Evolutionary conservation across 345 rosid genomes (phyloP), one percentile per base, ranked within the genome.

Genomic region (Lepidium africanum): DNA sequence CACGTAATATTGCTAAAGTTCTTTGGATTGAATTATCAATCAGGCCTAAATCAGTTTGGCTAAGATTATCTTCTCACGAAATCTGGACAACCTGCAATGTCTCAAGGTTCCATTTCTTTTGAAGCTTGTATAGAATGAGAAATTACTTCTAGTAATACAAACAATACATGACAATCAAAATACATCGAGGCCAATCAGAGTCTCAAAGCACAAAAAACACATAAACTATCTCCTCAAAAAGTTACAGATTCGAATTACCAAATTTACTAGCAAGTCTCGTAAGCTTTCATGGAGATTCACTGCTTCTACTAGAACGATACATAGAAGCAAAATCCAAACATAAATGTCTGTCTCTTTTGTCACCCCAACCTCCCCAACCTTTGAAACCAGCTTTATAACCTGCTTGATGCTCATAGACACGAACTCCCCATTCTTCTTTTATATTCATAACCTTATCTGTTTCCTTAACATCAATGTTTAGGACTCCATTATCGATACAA

Each of bases 341-440:
- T 78, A 94, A 72, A 33, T 36, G 84, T n/a, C 75, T 77, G 66
- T 94, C 99, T 71, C 99, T 87, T 19, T 82, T 79, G 52, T 94
- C 99, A 0, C 97, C 97, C 99, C 99, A 94, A 70, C 99, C 97
- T 72, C 99, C 99, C 99, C 99, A 94, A 63, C 99, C 99, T 77
- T 85, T 85, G 82, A 91, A 91, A 47, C 97, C 96, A 55, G 93
- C 99, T 83, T 91, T 84, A 75, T 94, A 94, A 40, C 99, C 99
- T 1, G 89, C 75, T 72, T 94, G 97, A 79, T 85, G 70, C 81
- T 85, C 48, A 58, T 56, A 79, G 30, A 85, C 73, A 35, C 63
- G 81, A 53, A 91, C 82, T 17, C 65, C 71, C 99, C 99, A 94
- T 51, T 54, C 75, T 17, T 85, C 59, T 37, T 88, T 78, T 52